phyloP scores from a whole-genome alignment of 371 early-diverging fungal species.

The Mucor velutinosus region DNA sequence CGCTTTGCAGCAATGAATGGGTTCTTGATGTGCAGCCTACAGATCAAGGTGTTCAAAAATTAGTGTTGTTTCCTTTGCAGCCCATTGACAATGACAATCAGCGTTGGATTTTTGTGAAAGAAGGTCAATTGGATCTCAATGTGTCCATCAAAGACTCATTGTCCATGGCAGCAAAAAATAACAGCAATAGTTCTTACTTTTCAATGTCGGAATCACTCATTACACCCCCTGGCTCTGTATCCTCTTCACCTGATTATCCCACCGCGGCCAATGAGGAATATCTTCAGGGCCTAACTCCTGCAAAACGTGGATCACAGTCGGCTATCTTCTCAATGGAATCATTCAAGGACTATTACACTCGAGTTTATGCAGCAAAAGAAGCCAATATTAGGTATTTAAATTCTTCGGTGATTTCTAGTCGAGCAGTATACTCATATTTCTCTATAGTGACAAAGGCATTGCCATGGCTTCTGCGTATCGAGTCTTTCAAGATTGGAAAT shows the following conservation, averaged over 20 bases:
- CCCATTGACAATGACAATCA: constrained; percentile 49
- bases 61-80: constrained; percentile 45
- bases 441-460: constrained; percentile 45
- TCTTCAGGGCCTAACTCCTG: constrained; percentile 40
- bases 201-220: constrained; percentile 11
- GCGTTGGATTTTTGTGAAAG: constrained; percentile 45
- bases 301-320: constrained; percentile 52
- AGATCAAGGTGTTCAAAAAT: constrained; percentile 25
- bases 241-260: constrained; percentile 21
- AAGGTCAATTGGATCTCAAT: constrained; percentile 24
- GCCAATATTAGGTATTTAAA: constrained; percentile 29
- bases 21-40: constrained; percentile 42
- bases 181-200: neutral
- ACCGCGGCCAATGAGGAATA: constrained; percentile 15
- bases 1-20: constrained; percentile 44
- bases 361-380: constrained; percentile 30
- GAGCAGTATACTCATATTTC: neutral
- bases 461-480: constrained; percentile 56
- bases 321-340: constrained; percentile 30
- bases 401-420: neutral
- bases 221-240: constrained; percentile 28
- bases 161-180: neutral
- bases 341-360: constrained; percentile 41
- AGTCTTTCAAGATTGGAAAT: constrained; percentile 46
- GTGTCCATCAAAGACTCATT: constrained; percentile 8